These are phyloP conservation scores for Ganoderma multipileum DNA, from an alignment of 1,284 basidiomycete species.

Conservation along the genomic window DNA sequence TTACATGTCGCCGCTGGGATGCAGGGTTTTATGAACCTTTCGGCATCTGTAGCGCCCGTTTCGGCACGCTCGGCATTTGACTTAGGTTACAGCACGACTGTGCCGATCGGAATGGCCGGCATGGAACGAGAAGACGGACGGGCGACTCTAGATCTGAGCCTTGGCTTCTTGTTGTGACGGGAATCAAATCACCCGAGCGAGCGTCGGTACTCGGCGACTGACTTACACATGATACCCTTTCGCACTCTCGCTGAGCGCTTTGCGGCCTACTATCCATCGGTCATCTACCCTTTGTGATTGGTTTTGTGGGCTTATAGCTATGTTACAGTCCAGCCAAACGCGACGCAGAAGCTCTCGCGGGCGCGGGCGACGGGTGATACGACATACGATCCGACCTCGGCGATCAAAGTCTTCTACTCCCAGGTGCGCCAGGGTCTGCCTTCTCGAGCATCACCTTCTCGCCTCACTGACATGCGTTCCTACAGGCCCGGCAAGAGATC, in stretches of 20 bases:
- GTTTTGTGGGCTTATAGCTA: background rate
- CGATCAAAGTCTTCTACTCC: conserved; percentile 45
- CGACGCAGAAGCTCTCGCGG: conserved; percentile 34
- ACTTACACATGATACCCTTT: too few species aligned
- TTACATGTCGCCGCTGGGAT: background rate
- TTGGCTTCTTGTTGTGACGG: background rate
- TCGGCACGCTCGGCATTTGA: conserved; percentile 6
- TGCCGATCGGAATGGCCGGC: background rate
- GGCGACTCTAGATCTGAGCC: too few species aligned
- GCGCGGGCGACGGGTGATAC: conserved; percentile 43
- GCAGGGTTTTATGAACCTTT: conserved; percentile 1
- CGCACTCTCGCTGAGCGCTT: background rate
- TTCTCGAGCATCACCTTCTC: background rate
- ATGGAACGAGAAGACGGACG: background rate
- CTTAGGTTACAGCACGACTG: background rate
- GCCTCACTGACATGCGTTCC: background rate
- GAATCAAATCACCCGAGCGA: background rate
- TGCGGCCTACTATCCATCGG: background rate
- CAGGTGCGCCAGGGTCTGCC: conserved; percentile 32
- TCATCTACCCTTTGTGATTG: background rate
- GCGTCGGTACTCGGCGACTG: background rate
- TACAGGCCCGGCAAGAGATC: conserved; percentile 42
- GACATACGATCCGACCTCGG: conserved; percentile 40
- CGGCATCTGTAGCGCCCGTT: conserved; percentile 3
- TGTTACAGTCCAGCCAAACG: conserved; percentile 40